Evolutionary conservation across 345 rosid genomes (phyloP).

Genomic region (Geranium brycei): DNA sequence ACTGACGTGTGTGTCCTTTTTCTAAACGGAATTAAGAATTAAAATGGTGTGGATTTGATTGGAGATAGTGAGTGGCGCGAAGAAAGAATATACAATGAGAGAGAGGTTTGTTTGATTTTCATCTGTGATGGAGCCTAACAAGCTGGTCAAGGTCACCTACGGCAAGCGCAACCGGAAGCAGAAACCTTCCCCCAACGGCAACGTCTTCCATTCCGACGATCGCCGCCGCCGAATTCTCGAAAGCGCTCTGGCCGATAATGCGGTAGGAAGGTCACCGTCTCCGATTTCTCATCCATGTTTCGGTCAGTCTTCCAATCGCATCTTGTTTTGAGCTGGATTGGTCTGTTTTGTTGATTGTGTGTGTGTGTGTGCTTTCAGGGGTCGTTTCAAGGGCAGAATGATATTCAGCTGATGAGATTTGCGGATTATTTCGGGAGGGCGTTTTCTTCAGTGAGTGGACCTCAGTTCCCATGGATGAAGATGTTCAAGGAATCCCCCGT

Average conservation of each 20-base stretch:
- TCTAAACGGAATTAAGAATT: too few relatives aligned
- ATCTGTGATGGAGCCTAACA: conserved; percentile 15
- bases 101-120: too few relatives aligned
- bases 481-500: conserved; percentile 42
- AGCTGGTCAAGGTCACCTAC: conserved; percentile 57
- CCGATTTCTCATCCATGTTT: conserved; percentile 43
- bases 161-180: conserved; percentile 43
- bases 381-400: conserved; percentile 34
- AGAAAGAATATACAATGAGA: too few relatives aligned
- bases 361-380: conserved; percentile 20
- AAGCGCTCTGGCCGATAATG: conserved; percentile 14
- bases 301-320: conserved; percentile 14
- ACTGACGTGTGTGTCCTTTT: too few relatives aligned
- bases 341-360: neutral
- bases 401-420: conserved; percentile 54
- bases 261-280: conserved; percentile 44
- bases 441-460: conserved; percentile 35
- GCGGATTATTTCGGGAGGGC: conserved; percentile 61
- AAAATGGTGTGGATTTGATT: neutral
- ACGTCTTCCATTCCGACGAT: conserved; percentile 41
- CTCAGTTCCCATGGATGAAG: conserved; percentile 58
- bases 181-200: conserved; percentile 18
- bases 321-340: neutral
- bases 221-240: conserved; percentile 33
- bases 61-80: too few relatives aligned